Percentiles rank a stretch among this genome's conserved stretches.
phyloP scores from a whole-genome alignment of 2,329 filamentous ascomycete genomes.

The Sclerotinia subarctica region DNA sequence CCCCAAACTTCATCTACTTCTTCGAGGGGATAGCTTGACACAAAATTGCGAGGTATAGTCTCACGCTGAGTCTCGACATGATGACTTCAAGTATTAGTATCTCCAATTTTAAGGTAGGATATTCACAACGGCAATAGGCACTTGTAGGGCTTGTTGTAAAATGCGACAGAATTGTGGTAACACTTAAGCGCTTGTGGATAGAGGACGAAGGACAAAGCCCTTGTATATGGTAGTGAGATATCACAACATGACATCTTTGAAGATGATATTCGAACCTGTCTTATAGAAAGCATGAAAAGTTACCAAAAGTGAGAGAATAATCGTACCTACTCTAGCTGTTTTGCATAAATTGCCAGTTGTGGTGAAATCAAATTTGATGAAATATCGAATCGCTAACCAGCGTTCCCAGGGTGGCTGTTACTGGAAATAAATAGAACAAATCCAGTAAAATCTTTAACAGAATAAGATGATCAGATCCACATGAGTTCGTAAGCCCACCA shows the following conservation, averaged over 20 bases:
- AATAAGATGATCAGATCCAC: neutral
- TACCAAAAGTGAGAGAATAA: neutral
- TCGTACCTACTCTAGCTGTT: neutral
- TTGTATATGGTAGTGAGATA: neutral
- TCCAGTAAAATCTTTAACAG: neutral
- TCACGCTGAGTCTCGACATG: neutral
- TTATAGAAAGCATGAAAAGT: neutral
- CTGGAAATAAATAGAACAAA: neutral
- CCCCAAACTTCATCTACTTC: neutral
- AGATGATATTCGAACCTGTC: neutral
- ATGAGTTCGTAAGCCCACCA: neutral
- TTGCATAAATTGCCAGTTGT: neutral
- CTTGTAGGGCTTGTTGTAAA: neutral
- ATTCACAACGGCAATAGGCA: neutral
- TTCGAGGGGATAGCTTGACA: neutral
- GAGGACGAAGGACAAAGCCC: neutral
- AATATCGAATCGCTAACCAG: neutral
- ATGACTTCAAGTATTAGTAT: neutral
- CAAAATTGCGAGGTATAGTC: neutral
- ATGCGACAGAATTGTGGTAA: neutral
- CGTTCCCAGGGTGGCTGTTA: neutral
- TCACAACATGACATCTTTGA: neutral
- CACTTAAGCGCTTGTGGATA: neutral
- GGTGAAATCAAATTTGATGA: neutral
- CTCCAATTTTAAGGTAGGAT: neutral